Conservation (phyloP, 2,329 filamentous ascomycete species). For the Ceratocystis albifundus region DNA sequence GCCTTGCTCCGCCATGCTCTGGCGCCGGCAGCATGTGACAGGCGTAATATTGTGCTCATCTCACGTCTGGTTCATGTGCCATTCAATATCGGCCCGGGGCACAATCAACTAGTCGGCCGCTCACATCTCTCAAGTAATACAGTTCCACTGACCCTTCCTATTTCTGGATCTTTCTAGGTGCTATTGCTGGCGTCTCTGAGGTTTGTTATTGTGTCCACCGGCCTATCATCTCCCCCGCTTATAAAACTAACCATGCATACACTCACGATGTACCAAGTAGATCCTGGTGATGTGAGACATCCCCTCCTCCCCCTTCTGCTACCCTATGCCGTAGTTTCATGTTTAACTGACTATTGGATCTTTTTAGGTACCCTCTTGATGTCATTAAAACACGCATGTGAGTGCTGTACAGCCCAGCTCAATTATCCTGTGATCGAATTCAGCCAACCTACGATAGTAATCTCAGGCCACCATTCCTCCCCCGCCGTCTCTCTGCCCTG, state of each 20-base stretch:
- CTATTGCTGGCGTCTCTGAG: conserved; percentile 95
- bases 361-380: conserved; percentile 82
- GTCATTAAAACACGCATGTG: conserved; percentile 97
- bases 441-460: neutral
- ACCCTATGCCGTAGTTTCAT: neutral
- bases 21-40: conserved; percentile 7
- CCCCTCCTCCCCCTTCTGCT: conserved; percentile 8
- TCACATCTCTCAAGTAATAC: neutral
- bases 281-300: conserved; percentile 69
- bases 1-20: neutral
- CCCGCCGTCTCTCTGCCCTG: neutral
- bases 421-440: neutral
- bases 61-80: neutral
- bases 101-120: neutral
- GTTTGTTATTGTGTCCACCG: conserved; percentile 41
- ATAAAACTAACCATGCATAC: conserved; percentile 16
- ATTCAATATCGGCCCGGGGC: neutral
- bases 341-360: neutral
- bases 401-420: conserved; percentile 32
- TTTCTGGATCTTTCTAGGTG: conserved; percentile 41
- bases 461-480: neutral
- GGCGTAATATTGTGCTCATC: neutral
- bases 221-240: neutral
- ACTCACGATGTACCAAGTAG: conserved; percentile 36
- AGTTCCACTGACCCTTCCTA: neutral